Base-by-base conservation (phyloP, 2,329 filamentous ascomycete genomes). In the Xylariaceae sp. region DNA sequence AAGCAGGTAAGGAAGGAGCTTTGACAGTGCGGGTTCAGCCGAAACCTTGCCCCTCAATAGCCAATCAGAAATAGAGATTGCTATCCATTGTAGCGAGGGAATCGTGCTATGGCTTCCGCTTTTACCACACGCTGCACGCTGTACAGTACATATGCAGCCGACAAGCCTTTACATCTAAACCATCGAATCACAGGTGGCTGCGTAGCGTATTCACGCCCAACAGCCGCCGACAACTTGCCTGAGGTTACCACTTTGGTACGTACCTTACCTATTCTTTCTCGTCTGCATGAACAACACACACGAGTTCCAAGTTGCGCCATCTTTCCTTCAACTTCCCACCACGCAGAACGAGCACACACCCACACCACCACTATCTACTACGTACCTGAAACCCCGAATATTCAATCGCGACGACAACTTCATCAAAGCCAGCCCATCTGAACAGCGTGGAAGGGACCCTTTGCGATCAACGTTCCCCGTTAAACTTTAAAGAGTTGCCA, bases 131-230 rank as follows among this genome's bases (percentile, higher is more conserved):
- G n/a, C 21, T 26, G 28, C 19, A 6, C 41, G 46, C 39, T 39
- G 34, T 43, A 44, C 26, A 21, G 12, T 40, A 31, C 7, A 37
- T 19, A 41, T 56, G 40, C 24, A 50, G 21, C n/a, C 31, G 7
- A 21, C 48, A 31, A 29, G 17, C 36, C 33, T 53, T 56, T 48
- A 34, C 33, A 48, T 12, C 28, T 29, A 19, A 39, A 6, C 55
- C 37, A 55, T 64, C 70, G 62, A 72, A 72, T 72, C 67, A 69
- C 40, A 65, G 53, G 48, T 56, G 50, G 67, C 63, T 69, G 68
- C 68, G 70, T 71, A 70, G 69, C 67, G 64, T 62, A 46, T 61
- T 57, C 59, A 64, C 55, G 56, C 64, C 65, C 61, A 66, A 63
- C 64, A 67, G 54, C 68, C 67, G 67, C 68, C 65, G 45, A 63